Conservation (phyloP, 2,329 filamentous ascomycete genomes). For the Colletotrichum chrysophilum region DNA sequence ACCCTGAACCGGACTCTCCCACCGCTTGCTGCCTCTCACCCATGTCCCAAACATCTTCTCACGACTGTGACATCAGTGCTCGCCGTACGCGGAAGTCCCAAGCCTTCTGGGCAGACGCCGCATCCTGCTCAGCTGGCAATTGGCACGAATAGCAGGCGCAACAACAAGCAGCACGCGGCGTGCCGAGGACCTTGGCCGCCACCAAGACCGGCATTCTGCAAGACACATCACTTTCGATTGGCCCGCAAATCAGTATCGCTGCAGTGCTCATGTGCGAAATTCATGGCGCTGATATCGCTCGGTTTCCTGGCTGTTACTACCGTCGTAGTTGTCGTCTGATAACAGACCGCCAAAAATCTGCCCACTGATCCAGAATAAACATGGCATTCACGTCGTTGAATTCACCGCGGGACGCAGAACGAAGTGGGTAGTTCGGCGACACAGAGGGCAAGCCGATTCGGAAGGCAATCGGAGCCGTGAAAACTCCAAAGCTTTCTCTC, state of each 20-base stretch:
- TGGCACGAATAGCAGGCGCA: background rate
- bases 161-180: background rate
- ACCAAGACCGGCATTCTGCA: background rate
- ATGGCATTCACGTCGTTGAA: background rate
- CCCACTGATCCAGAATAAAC: background rate
- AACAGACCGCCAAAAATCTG: background rate
- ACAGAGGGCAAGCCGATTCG: background rate
- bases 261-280: background rate
- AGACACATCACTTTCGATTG: background rate
- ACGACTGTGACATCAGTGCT: background rate
- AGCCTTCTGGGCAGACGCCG: background rate
- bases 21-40: background rate
- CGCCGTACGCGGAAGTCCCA: background rate
- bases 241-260: background rate
- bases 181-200: constrained; percentile 4
- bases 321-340: background rate
- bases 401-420: background rate
- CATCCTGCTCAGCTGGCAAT: background rate
- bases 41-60: background rate
- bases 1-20: background rate
- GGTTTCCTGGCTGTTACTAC: background rate
- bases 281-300: background rate
- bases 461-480: background rate
- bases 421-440: background rate
- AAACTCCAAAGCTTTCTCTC: background rate